A percentile compares a stretch with the other conserved stretches of the same genome.
These are phyloP conservation scores for Phlebiopsis flavidoalba DNA, from an alignment of 768 basidiomycete genomes.

Conservation along the genomic window DNA sequence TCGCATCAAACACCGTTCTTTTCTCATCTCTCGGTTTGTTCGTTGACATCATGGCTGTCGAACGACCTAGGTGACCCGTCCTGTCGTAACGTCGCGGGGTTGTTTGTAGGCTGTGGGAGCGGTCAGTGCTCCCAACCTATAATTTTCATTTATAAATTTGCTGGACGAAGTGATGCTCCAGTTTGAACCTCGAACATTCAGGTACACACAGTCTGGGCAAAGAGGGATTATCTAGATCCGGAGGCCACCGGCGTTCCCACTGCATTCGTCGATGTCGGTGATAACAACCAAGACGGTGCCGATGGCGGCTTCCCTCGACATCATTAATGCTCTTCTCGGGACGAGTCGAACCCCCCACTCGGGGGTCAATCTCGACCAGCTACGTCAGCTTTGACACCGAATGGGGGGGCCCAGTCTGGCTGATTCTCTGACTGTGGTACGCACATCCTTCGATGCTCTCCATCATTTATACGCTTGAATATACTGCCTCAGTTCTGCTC, in stretches of 20 bases:
- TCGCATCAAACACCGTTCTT: too few relatives aligned
- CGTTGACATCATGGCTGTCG: too few relatives aligned
- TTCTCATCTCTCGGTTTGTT: too few relatives aligned
- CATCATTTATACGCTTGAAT: constrained; percentile 26
- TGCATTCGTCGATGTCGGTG: constrained; percentile 22
- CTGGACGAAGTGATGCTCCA: too few relatives aligned
- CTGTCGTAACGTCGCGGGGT: too few relatives aligned
- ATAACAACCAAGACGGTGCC: constrained; percentile 14
- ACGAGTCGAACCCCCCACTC: constrained; percentile 18
- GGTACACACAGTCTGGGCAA: too few relatives aligned
- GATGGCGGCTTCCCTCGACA: constrained; percentile 21
- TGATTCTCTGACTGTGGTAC: constrained; percentile 20
- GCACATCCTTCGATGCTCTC: constrained; percentile 26
- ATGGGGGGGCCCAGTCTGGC: constrained; percentile 28
- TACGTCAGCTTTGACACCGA: constrained; percentile 24
- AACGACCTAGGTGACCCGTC: too few relatives aligned
- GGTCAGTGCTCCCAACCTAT: too few relatives aligned
- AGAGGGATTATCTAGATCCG: too few relatives aligned
- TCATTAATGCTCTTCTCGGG: constrained; percentile 21
- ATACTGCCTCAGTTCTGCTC: constrained; percentile 22
- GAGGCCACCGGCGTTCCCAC: constrained; percentile 24
- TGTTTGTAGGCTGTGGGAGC: too few relatives aligned
- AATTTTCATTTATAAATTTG: too few relatives aligned
- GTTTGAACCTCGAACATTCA: too few relatives aligned
- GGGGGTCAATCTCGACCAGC: constrained; percentile 25